Evolutionary conservation across 2,329 filamentous ascomycete species (phyloP).

Genomic region (Neofusicoccum umdonicola): DNA sequence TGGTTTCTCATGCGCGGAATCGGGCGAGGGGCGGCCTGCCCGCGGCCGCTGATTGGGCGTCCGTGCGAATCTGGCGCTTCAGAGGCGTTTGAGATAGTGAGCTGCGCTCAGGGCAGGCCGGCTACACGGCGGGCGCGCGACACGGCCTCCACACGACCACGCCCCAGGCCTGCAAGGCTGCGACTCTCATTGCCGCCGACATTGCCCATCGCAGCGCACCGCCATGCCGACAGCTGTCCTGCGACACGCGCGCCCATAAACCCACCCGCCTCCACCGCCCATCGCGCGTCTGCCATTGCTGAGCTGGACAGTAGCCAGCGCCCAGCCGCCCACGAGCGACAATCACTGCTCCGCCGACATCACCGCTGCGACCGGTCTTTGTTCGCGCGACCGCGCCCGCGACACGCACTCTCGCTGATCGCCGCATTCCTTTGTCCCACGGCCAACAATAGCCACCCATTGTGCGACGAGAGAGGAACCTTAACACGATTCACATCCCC

Average conservation of each 20-base stretch:
- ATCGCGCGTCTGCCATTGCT: not conserved
- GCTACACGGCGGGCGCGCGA: not conserved
- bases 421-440: conserved; percentile 16
- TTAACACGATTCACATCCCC: not conserved
- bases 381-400: conserved; percentile 1
- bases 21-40: not conserved
- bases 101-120: not conserved
- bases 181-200: conserved; percentile 15
- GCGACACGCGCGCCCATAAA: conserved; percentile 2
- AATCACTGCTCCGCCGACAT: not conserved
- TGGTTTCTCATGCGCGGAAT: conserved; percentile 8
- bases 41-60: not conserved
- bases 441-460: conserved; percentile 18
- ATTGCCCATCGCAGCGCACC: conserved; percentile 3
- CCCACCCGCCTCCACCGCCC: conserved; percentile 1
- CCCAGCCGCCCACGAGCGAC: not conserved
- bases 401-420: conserved; percentile 2
- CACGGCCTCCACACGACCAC: not conserved
- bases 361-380: not conserved
- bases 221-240: not conserved
- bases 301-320: not conserved
- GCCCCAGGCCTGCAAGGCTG: conserved; percentile 10
- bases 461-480: conserved; percentile 1
- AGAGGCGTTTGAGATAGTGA: conserved; percentile 6
- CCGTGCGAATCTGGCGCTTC: not conserved